phyloP scores from a whole-genome alignment of 2,329 filamentous ascomycete species.

The Apiospora phragmitis region DNA sequence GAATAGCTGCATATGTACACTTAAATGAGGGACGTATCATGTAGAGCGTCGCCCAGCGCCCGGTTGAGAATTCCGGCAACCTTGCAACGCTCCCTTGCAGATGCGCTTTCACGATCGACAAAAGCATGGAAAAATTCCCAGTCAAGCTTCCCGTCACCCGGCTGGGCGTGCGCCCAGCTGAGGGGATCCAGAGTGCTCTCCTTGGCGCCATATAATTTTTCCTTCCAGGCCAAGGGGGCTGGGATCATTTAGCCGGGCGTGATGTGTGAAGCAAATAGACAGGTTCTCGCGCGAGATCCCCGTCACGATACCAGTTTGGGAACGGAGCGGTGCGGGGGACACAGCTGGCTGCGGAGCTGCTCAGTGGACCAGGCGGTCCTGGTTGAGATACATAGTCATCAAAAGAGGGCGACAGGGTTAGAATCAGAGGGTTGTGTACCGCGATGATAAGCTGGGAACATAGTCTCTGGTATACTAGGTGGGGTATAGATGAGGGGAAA shows the following conservation, averaged over 20 bases:
- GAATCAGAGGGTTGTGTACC: too few species aligned
- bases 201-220: background rate
- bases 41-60: background rate
- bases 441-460: background rate
- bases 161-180: background rate
- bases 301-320: background rate
- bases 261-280: background rate
- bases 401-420: background rate
- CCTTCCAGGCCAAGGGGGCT: background rate
- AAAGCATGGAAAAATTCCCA: background rate
- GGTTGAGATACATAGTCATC: background rate
- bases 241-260: background rate
- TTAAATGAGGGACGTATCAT: background rate
- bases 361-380: background rate
- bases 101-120: background rate
- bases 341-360: background rate
- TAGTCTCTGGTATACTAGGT: background rate
- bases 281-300: background rate
- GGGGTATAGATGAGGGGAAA: background rate
- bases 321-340: background rate
- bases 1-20: background rate
- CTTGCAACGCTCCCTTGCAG: background rate
- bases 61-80: background rate
- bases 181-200: background rate
- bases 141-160: conserved; percentile 6